Percentiles rank a stretch among this genome's conserved stretches.
phyloP scores from a whole-genome alignment of 1,139 yeast species.

The Meyerozyma elateridarum region DNA sequence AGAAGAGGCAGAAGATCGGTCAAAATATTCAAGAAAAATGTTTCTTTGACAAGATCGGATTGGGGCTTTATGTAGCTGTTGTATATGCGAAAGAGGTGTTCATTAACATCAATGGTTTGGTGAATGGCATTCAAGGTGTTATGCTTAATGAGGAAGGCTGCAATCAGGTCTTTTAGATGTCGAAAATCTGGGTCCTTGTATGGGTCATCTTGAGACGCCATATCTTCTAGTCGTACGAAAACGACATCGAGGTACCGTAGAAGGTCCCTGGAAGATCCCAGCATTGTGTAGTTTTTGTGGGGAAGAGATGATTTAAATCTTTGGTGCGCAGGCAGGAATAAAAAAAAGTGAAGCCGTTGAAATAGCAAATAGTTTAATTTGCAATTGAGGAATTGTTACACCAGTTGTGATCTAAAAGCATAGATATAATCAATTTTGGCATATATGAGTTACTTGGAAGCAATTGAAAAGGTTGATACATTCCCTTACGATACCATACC shows the following conservation, averaged over 20 bases:
- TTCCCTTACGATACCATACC: slow-evolving; percentile 31
- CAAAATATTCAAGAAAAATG: slow-evolving; percentile 44
- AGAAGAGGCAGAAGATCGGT: slow-evolving; percentile 35
- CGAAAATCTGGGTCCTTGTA: slow-evolving; percentile 10
- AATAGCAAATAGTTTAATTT: too few relatives aligned
- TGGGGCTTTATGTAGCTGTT: slow-evolving; percentile 30
- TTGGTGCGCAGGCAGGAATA: background rate
- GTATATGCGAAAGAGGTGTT: slow-evolving; percentile 45
- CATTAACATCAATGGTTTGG: slow-evolving; percentile 40
- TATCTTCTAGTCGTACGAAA: slow-evolving; percentile 22
- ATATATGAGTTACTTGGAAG: slow-evolving; percentile 13
- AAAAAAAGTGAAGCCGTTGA: too few relatives aligned
- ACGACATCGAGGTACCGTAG: slow-evolving; percentile 26
- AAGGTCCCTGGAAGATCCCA: slow-evolving; percentile 33
- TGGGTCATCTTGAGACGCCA: slow-evolving; percentile 9
- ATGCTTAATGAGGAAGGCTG: slow-evolving; percentile 32
- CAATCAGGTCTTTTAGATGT: slow-evolving; percentile 17
- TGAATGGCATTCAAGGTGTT: slow-evolving; percentile 31
- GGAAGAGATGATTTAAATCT: background rate
- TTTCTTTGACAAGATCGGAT: slow-evolving; percentile 31
- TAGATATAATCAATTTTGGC: background rate
- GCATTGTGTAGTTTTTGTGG: slow-evolving; percentile 15
- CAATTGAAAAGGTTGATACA: slow-evolving; percentile 45
- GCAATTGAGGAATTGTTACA: too few relatives aligned
- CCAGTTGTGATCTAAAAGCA: too few relatives aligned